Conservation (phyloP, 352 stramenopile species). For the Globisporangium yorkense region DNA sequence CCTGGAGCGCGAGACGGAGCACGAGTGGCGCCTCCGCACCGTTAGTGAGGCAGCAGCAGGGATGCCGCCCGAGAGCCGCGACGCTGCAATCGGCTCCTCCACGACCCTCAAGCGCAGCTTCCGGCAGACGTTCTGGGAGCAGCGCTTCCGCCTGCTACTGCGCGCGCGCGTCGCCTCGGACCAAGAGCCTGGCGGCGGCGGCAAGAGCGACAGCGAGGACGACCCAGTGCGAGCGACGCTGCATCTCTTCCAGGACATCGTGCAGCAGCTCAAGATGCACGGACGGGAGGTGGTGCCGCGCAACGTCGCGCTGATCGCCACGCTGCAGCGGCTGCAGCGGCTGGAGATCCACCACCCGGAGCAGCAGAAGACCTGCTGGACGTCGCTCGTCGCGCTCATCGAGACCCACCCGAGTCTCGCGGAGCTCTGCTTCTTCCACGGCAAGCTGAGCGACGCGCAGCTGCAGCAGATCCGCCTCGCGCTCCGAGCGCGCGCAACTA, state of each 20-base stretch:
- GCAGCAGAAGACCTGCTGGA: conserved; percentile 45
- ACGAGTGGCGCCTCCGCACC: conserved; percentile 11
- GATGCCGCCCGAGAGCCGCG: background rate
- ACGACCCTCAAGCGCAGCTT: conserved; percentile 28
- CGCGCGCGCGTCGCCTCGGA: conserved; percentile 21
- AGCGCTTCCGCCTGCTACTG: conserved; percentile 43
- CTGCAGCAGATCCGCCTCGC: conserved; percentile 32
- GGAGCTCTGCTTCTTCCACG: conserved; percentile 69
- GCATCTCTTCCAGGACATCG: conserved; percentile 49
- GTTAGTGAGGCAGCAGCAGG: background rate
- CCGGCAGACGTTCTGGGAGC: conserved; percentile 48
- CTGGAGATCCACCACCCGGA: conserved; percentile 76
- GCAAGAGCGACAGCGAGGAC: background rate
- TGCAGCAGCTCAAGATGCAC: conserved; percentile 53
- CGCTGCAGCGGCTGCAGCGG: conserved; percentile 32
- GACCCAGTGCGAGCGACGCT: conserved; percentile 1
- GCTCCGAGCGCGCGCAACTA: conserved; percentile 11
- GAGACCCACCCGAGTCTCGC: conserved; percentile 23
- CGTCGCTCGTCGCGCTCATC: conserved; percentile 31
- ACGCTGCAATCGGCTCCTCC: background rate
- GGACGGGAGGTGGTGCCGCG: conserved; percentile 48
- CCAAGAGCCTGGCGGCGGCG: background rate
- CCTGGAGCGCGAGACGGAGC: conserved; percentile 14
- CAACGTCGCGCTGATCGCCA: conserved; percentile 39
- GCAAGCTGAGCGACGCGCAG: conserved; percentile 41